Conservation (phyloP, 768 basidiomycete genomes). For the Russula brevipes region DNA sequence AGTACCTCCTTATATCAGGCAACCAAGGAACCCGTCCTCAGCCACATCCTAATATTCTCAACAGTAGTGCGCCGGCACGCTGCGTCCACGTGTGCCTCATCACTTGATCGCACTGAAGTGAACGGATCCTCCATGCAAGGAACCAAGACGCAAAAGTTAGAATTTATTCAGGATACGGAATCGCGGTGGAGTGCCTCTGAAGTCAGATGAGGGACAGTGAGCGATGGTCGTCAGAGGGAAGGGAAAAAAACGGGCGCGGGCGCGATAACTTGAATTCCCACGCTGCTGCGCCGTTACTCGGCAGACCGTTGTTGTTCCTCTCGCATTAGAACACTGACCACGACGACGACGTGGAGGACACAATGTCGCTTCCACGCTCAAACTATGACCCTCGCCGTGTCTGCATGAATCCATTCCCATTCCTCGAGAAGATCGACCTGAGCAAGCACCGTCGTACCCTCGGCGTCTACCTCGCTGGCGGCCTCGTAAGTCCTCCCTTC, state of each 20-base stretch:
- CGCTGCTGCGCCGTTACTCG: conserved; percentile 2
- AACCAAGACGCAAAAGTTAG: neutral
- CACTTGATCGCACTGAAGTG: neutral
- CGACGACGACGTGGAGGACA: conserved; percentile 5
- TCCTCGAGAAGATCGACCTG: conserved; percentile 46
- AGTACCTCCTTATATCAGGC: neutral
- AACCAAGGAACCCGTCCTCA: neutral
- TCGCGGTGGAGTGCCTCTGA: neutral
- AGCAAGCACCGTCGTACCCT: conserved; percentile 75
- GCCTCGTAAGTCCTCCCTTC: conserved; percentile 56
- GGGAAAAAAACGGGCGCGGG: too few species aligned
- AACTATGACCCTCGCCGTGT: conserved; percentile 85
- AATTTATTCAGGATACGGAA: neutral
- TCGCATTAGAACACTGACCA: neutral
- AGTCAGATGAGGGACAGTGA: neutral
- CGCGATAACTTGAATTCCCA: neutral
- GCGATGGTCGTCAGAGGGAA: too few species aligned
- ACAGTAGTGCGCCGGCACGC: neutral
- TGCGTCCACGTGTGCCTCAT: neutral
- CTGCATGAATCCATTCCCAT: conserved; percentile 80
- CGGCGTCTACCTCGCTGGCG: conserved; percentile 89
- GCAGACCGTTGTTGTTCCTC: neutral
- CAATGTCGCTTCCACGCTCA: conserved; percentile 62
- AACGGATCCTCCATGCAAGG: neutral
- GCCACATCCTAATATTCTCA: neutral